Evolutionary conservation across 2,329 filamentous ascomycete species (phyloP).

Genomic region (Nemania diffusa): DNA sequence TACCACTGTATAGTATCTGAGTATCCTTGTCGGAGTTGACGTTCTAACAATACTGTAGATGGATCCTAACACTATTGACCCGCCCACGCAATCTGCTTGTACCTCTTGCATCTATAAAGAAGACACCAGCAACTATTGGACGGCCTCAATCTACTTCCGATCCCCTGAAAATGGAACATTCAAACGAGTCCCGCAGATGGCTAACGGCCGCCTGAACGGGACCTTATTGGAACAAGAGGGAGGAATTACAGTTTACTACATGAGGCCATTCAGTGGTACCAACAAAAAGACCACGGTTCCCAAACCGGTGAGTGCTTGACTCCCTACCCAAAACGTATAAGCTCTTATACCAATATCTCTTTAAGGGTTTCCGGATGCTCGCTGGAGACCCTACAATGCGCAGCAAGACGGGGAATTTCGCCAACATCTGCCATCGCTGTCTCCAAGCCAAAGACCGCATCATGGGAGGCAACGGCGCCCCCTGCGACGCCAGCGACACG

Average conservation of each 20-base stretch:
- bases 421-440: slow-evolving; percentile 21
- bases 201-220: slow-evolving; percentile 18
- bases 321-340: background rate
- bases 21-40: background rate
- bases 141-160: slow-evolving; percentile 20
- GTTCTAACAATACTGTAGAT: slow-evolving; percentile 7
- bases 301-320: slow-evolving; percentile 9
- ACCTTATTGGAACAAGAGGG: slow-evolving; percentile 21
- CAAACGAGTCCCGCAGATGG: slow-evolving; percentile 23
- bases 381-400: slow-evolving; percentile 17
- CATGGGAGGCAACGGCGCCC: slow-evolving; percentile 18
- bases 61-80: slow-evolving; percentile 17
- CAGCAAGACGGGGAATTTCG: slow-evolving; percentile 17
- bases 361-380: slow-evolving; percentile 22
- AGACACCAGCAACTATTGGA: slow-evolving; percentile 25
- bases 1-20: slow-evolving; percentile 2
- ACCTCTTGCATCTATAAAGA: slow-evolving; percentile 20
- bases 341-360: background rate
- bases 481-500: slow-evolving; percentile 11
- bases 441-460: slow-evolving; percentile 15
- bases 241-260: slow-evolving; percentile 19
- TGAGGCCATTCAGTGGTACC: slow-evolving; percentile 16
- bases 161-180: slow-evolving; percentile 19
- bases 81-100: slow-evolving; percentile 15
- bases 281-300: slow-evolving; percentile 16